Percentiles rank a stretch among this genome's conserved stretches.
Evolutionary conservation across 495 filamentous ascomycete genomes (phyloP).

Genomic region (Lasiosphaeria ovina): DNA sequence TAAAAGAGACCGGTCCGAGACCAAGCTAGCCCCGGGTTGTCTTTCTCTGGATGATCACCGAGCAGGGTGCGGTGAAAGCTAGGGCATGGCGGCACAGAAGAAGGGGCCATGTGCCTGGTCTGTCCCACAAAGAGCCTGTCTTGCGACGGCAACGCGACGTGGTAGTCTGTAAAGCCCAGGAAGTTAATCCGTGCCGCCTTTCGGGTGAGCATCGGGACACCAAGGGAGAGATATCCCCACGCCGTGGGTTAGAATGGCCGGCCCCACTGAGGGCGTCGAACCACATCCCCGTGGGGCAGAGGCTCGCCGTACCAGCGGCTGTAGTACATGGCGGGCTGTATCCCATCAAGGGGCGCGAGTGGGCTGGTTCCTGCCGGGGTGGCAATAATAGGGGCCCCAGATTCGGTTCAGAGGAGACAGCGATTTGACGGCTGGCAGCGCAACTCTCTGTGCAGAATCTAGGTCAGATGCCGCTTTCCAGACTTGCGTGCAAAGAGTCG

Average conservation of each 20-base stretch:
- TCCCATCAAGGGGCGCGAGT: too few species aligned
- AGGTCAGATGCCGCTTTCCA: constrained; percentile 11
- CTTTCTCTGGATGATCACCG: constrained; percentile 8
- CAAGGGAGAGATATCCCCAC: too few species aligned
- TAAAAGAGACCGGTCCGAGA: constrained; percentile 11
- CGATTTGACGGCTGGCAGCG: too few species aligned
- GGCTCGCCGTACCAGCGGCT: too few species aligned
- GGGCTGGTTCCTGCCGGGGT: too few species aligned
- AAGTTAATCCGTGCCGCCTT: too few species aligned
- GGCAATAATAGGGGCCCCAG: too few species aligned
- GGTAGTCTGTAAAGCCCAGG: background rate
- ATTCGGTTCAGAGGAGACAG: too few species aligned
- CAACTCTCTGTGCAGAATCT: background rate
- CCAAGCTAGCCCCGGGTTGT: constrained; percentile 4
- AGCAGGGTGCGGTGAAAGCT: background rate
- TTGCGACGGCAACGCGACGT: background rate
- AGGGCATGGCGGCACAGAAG: constrained; percentile 5
- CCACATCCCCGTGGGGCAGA: too few species aligned
- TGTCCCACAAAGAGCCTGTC: background rate
- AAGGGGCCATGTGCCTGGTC: constrained; percentile 1
- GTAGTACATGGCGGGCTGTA: too few species aligned
- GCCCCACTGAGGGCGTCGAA: too few species aligned
- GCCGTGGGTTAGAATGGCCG: too few species aligned
- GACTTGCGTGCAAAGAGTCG: constrained; percentile 3
- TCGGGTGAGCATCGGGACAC: background rate